phyloP scores from a whole-genome alignment of 2,329 filamentous ascomycete genomes.

The Talaromyces amestolkiae region DNA sequence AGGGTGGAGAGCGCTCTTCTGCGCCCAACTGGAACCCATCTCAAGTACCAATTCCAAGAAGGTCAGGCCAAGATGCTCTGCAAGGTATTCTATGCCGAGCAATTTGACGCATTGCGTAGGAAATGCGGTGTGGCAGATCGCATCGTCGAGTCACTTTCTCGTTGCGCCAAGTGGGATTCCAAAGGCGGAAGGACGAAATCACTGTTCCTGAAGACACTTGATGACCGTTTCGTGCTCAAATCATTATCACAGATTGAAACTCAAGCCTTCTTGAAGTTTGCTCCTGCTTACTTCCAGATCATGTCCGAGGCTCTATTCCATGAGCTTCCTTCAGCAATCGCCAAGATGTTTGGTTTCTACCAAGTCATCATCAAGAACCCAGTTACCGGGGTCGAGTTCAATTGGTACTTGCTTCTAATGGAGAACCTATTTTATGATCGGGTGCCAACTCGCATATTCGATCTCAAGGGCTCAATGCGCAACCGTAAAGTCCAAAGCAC shows the following conservation, averaged over 20 bases:
- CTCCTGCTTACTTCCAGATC: conserved; percentile 94
- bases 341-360: conserved; percentile 98
- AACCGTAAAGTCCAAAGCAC: conserved; percentile 97
- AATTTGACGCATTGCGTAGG: conserved; percentile 88
- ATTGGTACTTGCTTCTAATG: conserved; percentile 91
- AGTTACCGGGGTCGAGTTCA: conserved; percentile 84
- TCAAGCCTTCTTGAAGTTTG: conserved; percentile 89
- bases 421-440: conserved; percentile 98
- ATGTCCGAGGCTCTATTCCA: conserved; percentile 97
- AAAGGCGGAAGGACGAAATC: conserved; percentile 98
- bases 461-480: conserved; percentile 96
- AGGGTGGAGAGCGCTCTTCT: conserved; percentile 84
- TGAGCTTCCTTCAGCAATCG: conserved; percentile 90
- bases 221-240: conserved; percentile 91
- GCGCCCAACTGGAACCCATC: conserved; percentile 81
- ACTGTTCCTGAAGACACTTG: conserved; percentile 92
- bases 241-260: conserved; percentile 88
- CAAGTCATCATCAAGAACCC: conserved; percentile 97
- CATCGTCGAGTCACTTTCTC: conserved; percentile 89
- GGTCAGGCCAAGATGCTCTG: conserved; percentile 93
- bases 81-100: conserved; percentile 98
- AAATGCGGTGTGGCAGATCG: conserved; percentile 93
- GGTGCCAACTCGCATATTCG: conserved; percentile 82
- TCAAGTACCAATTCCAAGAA: conserved; percentile 93
- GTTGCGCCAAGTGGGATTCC: conserved; percentile 96